Conservation (phyloP, 179 eudicot genomes). For the Amaranthus tricolor region DNA sequence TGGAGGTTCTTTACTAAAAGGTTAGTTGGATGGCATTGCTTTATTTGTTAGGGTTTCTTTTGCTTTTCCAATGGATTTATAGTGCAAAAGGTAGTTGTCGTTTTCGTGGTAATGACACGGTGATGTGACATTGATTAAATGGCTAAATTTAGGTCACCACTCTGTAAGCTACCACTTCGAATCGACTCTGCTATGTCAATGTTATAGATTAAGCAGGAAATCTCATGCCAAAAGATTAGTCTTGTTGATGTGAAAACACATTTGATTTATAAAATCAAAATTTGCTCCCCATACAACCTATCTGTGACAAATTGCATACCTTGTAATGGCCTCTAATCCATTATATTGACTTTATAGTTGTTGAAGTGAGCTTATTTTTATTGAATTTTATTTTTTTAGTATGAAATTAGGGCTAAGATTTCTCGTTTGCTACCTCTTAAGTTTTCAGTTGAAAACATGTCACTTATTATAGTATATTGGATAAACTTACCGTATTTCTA, state of each 20-base stretch:
- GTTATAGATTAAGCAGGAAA: too few relatives aligned
- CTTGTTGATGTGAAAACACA: too few relatives aligned
- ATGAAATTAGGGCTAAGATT: not conserved
- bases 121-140: too few relatives aligned
- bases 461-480: slow-evolving; percentile 23
- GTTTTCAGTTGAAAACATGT: not conserved
- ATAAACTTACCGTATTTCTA: slow-evolving; percentile 45
- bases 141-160: too few relatives aligned
- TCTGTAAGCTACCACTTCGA: too few relatives aligned
- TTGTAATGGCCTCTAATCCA: not conserved
- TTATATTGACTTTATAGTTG: not conserved
- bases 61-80: not conserved
- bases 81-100: not conserved
- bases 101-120: not conserved
- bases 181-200: too few relatives aligned
- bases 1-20: slow-evolving; percentile 62
- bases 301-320: too few relatives aligned
- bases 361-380: not conserved
- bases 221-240: too few relatives aligned
- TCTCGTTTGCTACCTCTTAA: not conserved
- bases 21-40: slow-evolving; percentile 39
- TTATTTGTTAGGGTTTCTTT: not conserved
- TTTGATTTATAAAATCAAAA: too few relatives aligned
- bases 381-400: not conserved
- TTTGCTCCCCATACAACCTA: too few relatives aligned